Evolutionary conservation across 2,329 filamentous ascomycete genomes (phyloP), one percentile per base, ranked within the genome.

Genomic region (Helicocarpus griseus): DNA sequence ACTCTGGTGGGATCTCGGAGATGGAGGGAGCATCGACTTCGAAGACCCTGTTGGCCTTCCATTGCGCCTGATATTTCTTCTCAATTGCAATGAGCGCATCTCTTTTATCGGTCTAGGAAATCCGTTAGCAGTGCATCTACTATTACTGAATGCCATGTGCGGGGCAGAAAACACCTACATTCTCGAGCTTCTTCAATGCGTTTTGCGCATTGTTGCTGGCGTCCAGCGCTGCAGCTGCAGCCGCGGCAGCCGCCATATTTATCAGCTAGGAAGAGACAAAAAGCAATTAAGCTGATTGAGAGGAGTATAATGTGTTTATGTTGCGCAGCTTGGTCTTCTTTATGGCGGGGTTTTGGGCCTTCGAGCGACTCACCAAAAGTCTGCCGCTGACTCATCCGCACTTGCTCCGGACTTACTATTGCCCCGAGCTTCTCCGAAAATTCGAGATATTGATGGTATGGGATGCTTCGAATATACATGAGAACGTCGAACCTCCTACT

Each of bases 11-110:
- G 57, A 89, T 80, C 60, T 96, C 89, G 57, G 78, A 73, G 49
- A 83, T 81, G 19, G 86, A 82, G 31, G 93, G 93, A 22, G 93
- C 89, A 70, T 97, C 77, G 61, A 84, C 79, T 70, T 96, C 79
- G 78, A 97, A 98, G 60, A 95, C 75, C 57, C 79, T 78, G 60
- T 81, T 76, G 53, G 87, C 77, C 63, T 85, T 80, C 89, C 89
- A 95, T 79, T 84, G 77, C 65, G 83, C 75, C 73, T 97, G 91
- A 72, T 95, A 96, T 67, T 89, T 89, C 74, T 93, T 94, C 75
- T 97, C 91, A 63, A 85, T 80, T 29, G 81, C 81, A 61, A 93
- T 84, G 59, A 95, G 76, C 48, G 83, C 80, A 64, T 95, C 89
- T 67, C 89, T 78, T 73, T 95, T 95, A 63, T 94, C 88, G 36